Evolutionary conservation across 805 yeast genomes (phyloP).

Genomic region (Hermanozyma aechmeae): DNA sequence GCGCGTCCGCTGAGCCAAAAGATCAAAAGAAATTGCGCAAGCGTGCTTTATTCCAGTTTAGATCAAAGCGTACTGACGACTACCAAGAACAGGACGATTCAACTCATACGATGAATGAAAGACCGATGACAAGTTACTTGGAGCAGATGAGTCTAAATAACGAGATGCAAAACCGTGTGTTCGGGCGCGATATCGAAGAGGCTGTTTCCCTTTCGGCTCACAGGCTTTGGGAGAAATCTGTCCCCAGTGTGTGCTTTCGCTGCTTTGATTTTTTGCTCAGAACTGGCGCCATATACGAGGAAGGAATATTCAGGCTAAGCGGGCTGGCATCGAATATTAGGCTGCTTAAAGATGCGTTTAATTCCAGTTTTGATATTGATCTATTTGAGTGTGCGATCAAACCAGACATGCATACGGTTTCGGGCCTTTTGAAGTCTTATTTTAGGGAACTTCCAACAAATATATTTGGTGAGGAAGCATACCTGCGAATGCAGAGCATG

Average conservation of each 20-base stretch:
- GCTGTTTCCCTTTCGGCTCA: conserved; percentile 46
- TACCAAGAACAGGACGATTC: conserved; percentile 7
- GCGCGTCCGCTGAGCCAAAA: not conserved
- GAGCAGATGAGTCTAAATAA: conserved; percentile 27
- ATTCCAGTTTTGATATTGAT: conserved; percentile 60
- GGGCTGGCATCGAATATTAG: conserved; percentile 78
- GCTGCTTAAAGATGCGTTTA: conserved; percentile 59
- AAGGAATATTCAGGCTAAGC: conserved; percentile 84
- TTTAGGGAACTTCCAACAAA: conserved; percentile 67
- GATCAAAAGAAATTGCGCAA: conserved; percentile 1
- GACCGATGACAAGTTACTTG: conserved; percentile 10
- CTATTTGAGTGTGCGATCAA: conserved; percentile 35
- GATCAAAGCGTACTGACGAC: not conserved
- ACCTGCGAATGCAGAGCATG: conserved; percentile 15
- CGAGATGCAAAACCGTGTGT: conserved; percentile 31
- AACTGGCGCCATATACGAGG: conserved; percentile 70
- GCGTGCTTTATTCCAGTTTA: not conserved
- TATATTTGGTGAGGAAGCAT: conserved; percentile 49
- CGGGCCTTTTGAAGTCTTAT: conserved; percentile 78
- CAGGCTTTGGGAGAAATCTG: conserved; percentile 30
- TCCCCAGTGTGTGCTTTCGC: conserved; percentile 72
- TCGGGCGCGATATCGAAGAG: conserved; percentile 54
- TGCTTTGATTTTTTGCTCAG: conserved; percentile 61
- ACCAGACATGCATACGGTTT: conserved; percentile 77
- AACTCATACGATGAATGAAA: conserved; percentile 1